Conservation (phyloP, 495 filamentous ascomycete genomes). For the Paragyromitra xinjiangensis region DNA sequence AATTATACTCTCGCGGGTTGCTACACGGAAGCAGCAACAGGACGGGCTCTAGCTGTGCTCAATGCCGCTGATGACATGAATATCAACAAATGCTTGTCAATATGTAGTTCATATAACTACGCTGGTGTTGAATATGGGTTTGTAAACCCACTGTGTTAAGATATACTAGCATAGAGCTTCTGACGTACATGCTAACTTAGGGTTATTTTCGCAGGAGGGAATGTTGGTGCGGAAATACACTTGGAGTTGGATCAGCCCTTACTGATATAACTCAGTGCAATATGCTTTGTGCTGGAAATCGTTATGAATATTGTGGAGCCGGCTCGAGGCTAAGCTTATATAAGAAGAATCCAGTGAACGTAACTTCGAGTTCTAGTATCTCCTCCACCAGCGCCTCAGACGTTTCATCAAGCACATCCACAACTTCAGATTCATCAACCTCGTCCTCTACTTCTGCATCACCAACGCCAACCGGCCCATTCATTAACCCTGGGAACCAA, state of each 20-base stretch:
- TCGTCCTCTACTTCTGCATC: slow-evolving; percentile 22
- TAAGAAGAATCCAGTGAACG: slow-evolving; percentile 19
- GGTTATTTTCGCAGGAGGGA: slow-evolving; percentile 25
- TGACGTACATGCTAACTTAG: neutral
- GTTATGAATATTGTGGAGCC: slow-evolving; percentile 38
- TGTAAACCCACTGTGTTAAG: neutral
- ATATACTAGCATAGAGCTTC: neutral
- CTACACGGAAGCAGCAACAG: slow-evolving; percentile 58
- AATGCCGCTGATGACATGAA: slow-evolving; percentile 41
- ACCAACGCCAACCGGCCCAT: slow-evolving; percentile 36
- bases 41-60: slow-evolving; percentile 54
- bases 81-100: slow-evolving; percentile 56
- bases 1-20: slow-evolving; percentile 53
- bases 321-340: slow-evolving; percentile 33
- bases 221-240: slow-evolving; percentile 51
- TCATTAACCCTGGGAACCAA: slow-evolving; percentile 48
- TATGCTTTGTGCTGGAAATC: slow-evolving; percentile 41
- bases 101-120: slow-evolving; percentile 57
- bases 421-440: slow-evolving; percentile 12
- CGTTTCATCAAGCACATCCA: neutral
- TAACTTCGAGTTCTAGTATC: neutral
- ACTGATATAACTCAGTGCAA: slow-evolving; percentile 32
- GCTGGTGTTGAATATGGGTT: slow-evolving; percentile 59
- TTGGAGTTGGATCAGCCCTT: slow-evolving; percentile 12
- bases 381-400: neutral